Percentiles rank a stretch among this genome's conserved stretches.
Evolutionary conservation across 1,284 basidiomycete genomes (phyloP).

Genomic region (Sporisorium scitamineum): DNA sequence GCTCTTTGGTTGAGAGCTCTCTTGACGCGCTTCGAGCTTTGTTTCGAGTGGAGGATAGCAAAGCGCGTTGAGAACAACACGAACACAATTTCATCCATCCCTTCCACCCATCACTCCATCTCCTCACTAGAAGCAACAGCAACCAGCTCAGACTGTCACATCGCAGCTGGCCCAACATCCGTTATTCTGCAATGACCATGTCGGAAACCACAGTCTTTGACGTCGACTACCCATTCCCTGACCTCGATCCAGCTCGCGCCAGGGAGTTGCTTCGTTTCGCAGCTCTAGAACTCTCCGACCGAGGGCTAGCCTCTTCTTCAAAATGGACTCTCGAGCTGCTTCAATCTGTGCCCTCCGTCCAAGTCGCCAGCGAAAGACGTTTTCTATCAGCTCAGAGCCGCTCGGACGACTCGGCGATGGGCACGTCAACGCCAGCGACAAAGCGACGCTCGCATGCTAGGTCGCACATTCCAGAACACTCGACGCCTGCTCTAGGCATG

Average conservation of each 20-base stretch:
- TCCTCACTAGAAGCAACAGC: not conserved
- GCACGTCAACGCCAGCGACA: constrained; percentile 40
- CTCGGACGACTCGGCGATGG: constrained; percentile 14
- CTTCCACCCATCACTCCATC: not conserved
- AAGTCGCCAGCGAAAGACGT: not conserved
- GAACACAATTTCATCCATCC: not conserved
- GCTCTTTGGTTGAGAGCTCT: not conserved
- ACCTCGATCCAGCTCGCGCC: constrained; percentile 45
- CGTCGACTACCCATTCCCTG: constrained; percentile 48
- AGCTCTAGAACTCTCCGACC: constrained; percentile 43
- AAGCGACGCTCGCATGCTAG: constrained; percentile 15
- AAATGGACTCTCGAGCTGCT: constrained; percentile 62
- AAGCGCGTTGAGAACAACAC: constrained; percentile 17
- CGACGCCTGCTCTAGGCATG: constrained; percentile 61
- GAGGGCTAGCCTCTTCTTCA: constrained; percentile 51
- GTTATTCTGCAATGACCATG: constrained; percentile 13
- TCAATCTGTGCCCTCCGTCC: constrained; percentile 39
- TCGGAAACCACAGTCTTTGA: constrained; percentile 41
- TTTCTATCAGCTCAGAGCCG: constrained; percentile 13
- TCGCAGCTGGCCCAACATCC: not conserved
- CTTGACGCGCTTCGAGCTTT: not conserved
- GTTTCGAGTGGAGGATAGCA: not conserved
- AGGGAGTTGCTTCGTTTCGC: constrained; percentile 40
- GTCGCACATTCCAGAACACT: constrained; percentile 58
- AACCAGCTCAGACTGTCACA: not conserved